Conservation (phyloP, 768 basidiomycete species). For the Mycena galopus region DNA sequence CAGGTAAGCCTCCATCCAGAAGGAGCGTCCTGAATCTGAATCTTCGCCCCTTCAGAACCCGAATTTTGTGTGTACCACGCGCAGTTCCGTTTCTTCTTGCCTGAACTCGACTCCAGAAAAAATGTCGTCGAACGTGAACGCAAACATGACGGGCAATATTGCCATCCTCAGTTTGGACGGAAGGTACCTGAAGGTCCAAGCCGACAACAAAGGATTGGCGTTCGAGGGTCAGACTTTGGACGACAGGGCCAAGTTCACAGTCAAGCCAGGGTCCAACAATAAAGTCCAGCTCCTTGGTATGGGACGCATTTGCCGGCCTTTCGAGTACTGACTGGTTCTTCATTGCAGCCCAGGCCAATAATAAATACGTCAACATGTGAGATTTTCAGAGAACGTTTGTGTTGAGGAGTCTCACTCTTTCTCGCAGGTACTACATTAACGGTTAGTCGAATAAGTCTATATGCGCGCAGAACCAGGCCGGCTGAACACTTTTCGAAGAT, state of each 20-base stretch:
- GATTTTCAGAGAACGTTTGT: neutral
- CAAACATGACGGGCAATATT: conserved; percentile 18
- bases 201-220: conserved; percentile 1
- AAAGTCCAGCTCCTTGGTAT: conserved; percentile 17
- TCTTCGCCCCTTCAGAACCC: neutral
- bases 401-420: neutral
- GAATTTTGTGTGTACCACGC: too few relatives aligned
- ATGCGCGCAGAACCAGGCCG: neutral
- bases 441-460: neutral
- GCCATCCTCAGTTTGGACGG: conserved; percentile 10
- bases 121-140: conserved; percentile 15
- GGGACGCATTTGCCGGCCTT: neutral
- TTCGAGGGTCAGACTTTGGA: neutral
- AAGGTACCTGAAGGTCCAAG: conserved; percentile 1
- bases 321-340: neutral
- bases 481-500: neutral
- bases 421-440: conserved; percentile 9
- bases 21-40: neutral
- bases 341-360: neutral
- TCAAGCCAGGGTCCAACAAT: conserved; percentile 1
- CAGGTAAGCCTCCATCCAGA: neutral
- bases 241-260: conserved; percentile 1
- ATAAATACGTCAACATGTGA: conserved; percentile 19
- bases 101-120: neutral
- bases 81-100: neutral